phyloP scores from a whole-genome alignment of 2,329 filamentous ascomycete genomes.

The Colletotrichum lindemuthianum region DNA sequence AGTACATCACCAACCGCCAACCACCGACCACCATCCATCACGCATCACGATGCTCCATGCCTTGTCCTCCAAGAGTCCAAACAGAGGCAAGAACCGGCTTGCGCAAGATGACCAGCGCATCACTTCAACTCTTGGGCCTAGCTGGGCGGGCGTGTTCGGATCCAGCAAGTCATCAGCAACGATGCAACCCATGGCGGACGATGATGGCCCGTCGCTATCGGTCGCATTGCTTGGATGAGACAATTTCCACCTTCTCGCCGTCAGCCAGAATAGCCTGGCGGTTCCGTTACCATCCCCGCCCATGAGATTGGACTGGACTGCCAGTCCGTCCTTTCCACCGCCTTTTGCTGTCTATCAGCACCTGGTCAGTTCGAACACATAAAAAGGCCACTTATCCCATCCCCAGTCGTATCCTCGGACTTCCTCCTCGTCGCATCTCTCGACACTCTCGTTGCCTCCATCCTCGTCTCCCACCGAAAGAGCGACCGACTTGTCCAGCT shows the following conservation, averaged over 20 bases:
- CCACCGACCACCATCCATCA: constrained; percentile 10
- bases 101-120: constrained; percentile 22
- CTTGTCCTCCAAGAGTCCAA: no score
- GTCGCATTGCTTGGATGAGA: constrained; percentile 15
- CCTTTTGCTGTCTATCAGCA: constrained; percentile 10
- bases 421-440: not conserved
- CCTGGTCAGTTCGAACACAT: constrained; percentile 9
- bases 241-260: constrained; percentile 1
- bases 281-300: constrained; percentile 4
- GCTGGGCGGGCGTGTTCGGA: constrained; percentile 10
- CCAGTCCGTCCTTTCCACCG: constrained; percentile 17
- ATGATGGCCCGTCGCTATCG: constrained; percentile 3
- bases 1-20: constrained; percentile 20
- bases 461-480: not conserved
- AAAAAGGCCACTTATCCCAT: constrained; percentile 21
- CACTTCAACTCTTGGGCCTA: not conserved
- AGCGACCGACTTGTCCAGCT: not conserved
- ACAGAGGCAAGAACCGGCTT: no score
- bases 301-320: constrained; percentile 1
- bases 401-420: not conserved
- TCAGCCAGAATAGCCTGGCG: constrained; percentile 9
- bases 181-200: constrained; percentile 16
- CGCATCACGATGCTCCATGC: constrained; percentile 3
- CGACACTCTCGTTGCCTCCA: not conserved
- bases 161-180: constrained; percentile 5